Percentiles rank a stretch among this genome's conserved stretches.
Evolutionary conservation across 306 rosid genomes (phyloP).

Genomic region (Pyrus pyrifolia): DNA sequence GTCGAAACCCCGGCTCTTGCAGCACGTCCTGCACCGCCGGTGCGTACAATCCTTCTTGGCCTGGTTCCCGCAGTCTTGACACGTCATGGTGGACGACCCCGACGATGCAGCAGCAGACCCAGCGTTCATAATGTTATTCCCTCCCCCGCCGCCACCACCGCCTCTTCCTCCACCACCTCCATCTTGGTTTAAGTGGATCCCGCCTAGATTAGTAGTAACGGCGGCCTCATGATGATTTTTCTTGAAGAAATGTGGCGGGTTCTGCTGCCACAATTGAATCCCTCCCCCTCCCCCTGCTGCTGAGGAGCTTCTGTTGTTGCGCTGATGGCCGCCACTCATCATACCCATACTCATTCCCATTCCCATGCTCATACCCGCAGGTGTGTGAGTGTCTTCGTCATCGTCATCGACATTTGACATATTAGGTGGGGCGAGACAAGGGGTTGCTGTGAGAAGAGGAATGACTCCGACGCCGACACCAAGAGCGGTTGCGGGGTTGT

Average conservation of each 20-base stretch:
- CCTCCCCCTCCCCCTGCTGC: conserved; percentile 36
- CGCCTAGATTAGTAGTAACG: neutral
- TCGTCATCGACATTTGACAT: conserved; percentile 4
- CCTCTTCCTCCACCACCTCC: conserved; percentile 5
- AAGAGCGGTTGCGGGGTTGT: conserved; percentile 77
- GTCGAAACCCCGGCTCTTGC: conserved; percentile 85
- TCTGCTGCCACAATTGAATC: conserved; percentile 82
- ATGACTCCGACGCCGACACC: conserved; percentile 74
- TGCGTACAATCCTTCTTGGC: conserved; percentile 87
- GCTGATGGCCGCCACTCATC: neutral
- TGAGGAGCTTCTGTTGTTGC: neutral
- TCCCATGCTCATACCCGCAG: neutral
- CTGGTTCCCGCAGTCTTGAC: conserved; percentile 95
- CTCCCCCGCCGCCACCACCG: conserved; percentile 20
- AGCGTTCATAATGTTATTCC: neutral
- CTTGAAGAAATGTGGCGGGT: conserved; percentile 43
- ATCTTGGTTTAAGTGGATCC: conserved; percentile 23
- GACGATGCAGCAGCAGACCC: conserved; percentile 6
- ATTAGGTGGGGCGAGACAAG: conserved; percentile 28
- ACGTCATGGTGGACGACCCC: conserved; percentile 34
- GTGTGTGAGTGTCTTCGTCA: neutral
- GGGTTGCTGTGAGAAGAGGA: conserved; percentile 56
- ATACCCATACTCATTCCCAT: neutral
- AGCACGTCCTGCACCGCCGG: conserved; percentile 84
- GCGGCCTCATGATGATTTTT: conserved; percentile 5